Percentiles rank a stretch among this genome's conserved stretches.
phyloP scores from a whole-genome alignment of 495 filamentous ascomycete species.

The Baudoinia panamericana region DNA sequence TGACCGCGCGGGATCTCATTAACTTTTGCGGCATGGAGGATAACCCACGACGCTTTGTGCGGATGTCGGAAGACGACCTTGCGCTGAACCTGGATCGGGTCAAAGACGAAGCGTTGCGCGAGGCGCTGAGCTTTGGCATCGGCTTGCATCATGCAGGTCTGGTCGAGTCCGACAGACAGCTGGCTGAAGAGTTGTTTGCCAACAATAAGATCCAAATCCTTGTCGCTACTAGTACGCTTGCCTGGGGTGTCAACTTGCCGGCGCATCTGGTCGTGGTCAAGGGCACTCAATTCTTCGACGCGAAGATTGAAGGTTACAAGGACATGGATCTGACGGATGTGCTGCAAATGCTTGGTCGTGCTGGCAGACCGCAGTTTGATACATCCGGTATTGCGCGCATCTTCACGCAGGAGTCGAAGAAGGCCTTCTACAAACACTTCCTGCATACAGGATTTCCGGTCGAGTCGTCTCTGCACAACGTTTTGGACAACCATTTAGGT shows the following conservation, averaged over 20 bases:
- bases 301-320: constrained; percentile 92
- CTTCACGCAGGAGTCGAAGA: constrained; percentile 94
- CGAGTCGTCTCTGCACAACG: constrained; percentile 89
- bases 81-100: constrained; percentile 68
- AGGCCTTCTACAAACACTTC: constrained; percentile 99
- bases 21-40: constrained; percentile 98
- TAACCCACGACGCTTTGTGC: constrained; percentile 80
- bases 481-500: constrained; percentile 91
- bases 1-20: constrained; percentile 92
- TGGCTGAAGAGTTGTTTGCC: constrained; percentile 86
- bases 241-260: constrained; percentile 97
- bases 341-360: constrained; percentile 93
- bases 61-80: constrained; percentile 89
- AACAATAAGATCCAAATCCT: constrained; percentile 98
- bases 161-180: constrained; percentile 80
- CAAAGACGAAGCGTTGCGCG: constrained; percentile 82
- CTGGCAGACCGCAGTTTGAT: constrained; percentile 93
- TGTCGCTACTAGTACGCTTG: constrained; percentile 89
- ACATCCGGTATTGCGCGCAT: constrained; percentile 89
- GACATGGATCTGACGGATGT: constrained; percentile 99
- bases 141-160: constrained; percentile 94
- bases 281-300: constrained; percentile 96
- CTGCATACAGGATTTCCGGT: constrained; percentile 96
- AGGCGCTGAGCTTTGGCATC: constrained; percentile 90
- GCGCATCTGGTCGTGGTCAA: constrained; percentile 97